Conservation (phyloP, 257 asterid genomes). For the Lycium barbarum region DNA sequence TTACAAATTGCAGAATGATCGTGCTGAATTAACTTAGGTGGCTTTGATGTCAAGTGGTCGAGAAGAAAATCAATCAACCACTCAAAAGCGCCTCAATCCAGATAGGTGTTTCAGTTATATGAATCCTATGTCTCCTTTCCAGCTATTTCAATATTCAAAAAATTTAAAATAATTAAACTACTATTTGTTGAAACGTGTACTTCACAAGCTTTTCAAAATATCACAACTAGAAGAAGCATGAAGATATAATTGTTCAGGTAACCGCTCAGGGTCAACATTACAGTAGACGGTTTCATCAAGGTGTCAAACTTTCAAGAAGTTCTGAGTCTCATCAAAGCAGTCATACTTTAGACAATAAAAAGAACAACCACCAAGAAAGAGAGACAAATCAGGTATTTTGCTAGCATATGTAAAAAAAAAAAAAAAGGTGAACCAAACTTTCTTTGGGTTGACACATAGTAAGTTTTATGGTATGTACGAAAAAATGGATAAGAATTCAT, state of each 20-base stretch:
- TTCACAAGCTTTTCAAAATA: constrained; percentile 3
- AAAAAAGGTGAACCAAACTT: too few species aligned
- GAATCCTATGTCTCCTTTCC: background rate
- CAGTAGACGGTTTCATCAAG: constrained; percentile 29
- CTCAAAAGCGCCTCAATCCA: background rate
- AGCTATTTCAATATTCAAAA: background rate
- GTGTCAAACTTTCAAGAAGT: constrained; percentile 35
- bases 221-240: constrained; percentile 3
- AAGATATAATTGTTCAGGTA: constrained; percentile 40
- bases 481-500: background rate
- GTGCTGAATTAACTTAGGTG: constrained; percentile 4
- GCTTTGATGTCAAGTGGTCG: background rate
- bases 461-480: too few species aligned
- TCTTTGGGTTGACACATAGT: too few species aligned
- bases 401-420: background rate
- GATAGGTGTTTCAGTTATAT: background rate
- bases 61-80: background rate
- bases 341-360: background rate
- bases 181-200: background rate
- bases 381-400: background rate
- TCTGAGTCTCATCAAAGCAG: constrained; percentile 36
- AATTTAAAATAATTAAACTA: background rate
- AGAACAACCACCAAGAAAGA: constrained; percentile 10
- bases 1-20: background rate
- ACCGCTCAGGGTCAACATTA: constrained; percentile 46